These are phyloP conservation scores for Pseudonectria buxi DNA, from an alignment of 2,329 filamentous ascomycete species.

Conservation along the genomic window DNA sequence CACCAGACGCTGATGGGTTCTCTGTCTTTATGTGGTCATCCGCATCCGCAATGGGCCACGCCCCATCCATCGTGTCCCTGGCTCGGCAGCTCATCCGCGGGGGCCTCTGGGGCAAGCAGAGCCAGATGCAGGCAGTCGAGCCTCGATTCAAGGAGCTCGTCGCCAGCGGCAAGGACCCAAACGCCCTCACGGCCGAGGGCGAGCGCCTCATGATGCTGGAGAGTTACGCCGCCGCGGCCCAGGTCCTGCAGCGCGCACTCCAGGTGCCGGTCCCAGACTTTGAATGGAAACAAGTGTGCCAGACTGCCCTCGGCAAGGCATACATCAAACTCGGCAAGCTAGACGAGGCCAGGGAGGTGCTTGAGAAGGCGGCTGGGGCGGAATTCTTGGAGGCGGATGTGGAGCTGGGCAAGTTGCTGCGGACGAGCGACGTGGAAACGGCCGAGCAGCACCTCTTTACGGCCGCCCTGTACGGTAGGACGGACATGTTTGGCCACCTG, in stretches of 20 bases:
- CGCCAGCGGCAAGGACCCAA: conserved; percentile 22
- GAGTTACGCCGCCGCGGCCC: conserved; percentile 16
- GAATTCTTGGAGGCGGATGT: conserved; percentile 19
- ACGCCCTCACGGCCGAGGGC: conserved; percentile 30
- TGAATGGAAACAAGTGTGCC: conserved; percentile 21
- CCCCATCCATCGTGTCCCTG: conserved; percentile 25
- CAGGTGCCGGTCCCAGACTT: conserved; percentile 12
- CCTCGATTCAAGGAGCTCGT: conserved; percentile 26
- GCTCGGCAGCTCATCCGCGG: conserved; percentile 14
- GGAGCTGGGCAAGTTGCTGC: conserved; percentile 22
- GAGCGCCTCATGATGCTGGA: conserved; percentile 19
- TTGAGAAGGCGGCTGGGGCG: conserved; percentile 16
- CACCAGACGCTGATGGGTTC: conserved; percentile 10
- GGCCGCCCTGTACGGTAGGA: conserved; percentile 19
- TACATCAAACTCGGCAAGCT: conserved; percentile 15
- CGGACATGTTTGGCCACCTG: conserved; percentile 21
- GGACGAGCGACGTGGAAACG: conserved; percentile 12
- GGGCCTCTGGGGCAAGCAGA: conserved; percentile 13
- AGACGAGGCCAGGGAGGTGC: conserved; percentile 16
- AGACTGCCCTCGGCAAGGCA: conserved; percentile 20
- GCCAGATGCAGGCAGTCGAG: conserved; percentile 15
- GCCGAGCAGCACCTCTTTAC: conserved; percentile 20
- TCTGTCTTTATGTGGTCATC: conserved; percentile 23
- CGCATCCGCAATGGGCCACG: conserved; percentile 25
- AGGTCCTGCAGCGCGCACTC: conserved; percentile 20